These are phyloP conservation scores for Lasiodiplodia sp. DNA, from an alignment of 2,329 filamentous ascomycete species.

Conservation along the genomic window DNA sequence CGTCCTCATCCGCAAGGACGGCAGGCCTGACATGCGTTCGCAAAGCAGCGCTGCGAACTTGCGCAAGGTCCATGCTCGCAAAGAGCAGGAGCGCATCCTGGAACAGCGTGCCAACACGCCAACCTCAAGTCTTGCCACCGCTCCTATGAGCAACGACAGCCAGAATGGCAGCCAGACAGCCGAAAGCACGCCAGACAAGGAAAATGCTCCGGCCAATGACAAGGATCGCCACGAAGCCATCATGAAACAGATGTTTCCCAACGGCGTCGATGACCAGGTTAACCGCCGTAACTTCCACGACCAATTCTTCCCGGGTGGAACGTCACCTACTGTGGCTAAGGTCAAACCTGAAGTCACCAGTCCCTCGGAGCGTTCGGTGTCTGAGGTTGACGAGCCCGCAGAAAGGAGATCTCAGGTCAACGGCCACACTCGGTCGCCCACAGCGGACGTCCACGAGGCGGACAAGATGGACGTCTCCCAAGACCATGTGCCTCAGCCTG, in stretches of 20 bases:
- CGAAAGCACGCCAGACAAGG: constrained; percentile 21
- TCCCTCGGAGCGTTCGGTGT: constrained; percentile 18
- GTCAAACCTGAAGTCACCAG: constrained; percentile 22
- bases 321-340: constrained; percentile 14
- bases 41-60: constrained; percentile 61
- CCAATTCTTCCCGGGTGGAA: constrained; percentile 29
- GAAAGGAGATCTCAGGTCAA: constrained; percentile 2
- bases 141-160: constrained; percentile 31
- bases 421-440: constrained; percentile 7
- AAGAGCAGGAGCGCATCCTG: constrained; percentile 42
- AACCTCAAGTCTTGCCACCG: constrained; percentile 29
- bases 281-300: constrained; percentile 27
- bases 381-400: constrained; percentile 12
- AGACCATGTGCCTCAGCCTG: constrained; percentile 7
- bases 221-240: constrained; percentile 44
- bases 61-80: constrained; percentile 59
- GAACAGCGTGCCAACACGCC: constrained; percentile 36
- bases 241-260: constrained; percentile 48
- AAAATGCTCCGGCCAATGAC: constrained; percentile 33
- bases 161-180: constrained; percentile 11
- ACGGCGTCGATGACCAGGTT: constrained; percentile 40
- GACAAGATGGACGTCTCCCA: constrained; percentile 24
- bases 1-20: constrained; percentile 59
- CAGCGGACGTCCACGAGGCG: not conserved
- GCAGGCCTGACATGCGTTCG: constrained; percentile 59